A percentile compares a stretch with the other conserved stretches of the same genome.
phyloP scores from a whole-genome alignment of 306 rosid species.

The Hippophae rhamnoides region DNA sequence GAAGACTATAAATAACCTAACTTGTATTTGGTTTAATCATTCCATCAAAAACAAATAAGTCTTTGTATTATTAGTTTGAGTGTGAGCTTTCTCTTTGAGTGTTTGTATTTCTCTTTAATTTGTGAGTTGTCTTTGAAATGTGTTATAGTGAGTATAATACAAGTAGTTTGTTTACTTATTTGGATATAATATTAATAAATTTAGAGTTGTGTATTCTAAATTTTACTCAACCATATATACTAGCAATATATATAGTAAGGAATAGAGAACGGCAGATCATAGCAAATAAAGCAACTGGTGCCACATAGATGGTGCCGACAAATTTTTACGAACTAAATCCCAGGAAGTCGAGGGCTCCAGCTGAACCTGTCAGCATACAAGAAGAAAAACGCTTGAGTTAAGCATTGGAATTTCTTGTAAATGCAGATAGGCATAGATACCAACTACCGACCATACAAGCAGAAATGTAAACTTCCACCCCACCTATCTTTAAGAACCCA shows the following conservation, averaged over 20 bases:
- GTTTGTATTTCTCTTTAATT: too few relatives aligned
- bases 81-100: too few relatives aligned
- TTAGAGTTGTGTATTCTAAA: too few relatives aligned
- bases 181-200: too few relatives aligned
- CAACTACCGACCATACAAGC: not conserved
- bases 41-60: too few relatives aligned
- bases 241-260: not conserved
- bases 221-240: too few relatives aligned
- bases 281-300: not conserved
- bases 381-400: conserved; percentile 17
- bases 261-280: not conserved
- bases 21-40: too few relatives aligned
- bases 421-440: conserved; percentile 12
- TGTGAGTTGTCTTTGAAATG: too few relatives aligned
- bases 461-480: not conserved
- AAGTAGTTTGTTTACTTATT: too few relatives aligned
- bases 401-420: conserved; percentile 6
- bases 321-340: conserved; percentile 50
- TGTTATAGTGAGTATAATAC: too few relatives aligned
- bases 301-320: conserved; percentile 35
- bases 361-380: conserved; percentile 54
- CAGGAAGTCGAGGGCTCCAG: conserved; percentile 82
- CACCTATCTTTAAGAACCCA: not conserved
- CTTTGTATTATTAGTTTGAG: too few relatives aligned
- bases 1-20: too few relatives aligned